Evolutionary conservation across 2,329 filamentous ascomycete species (phyloP).

Genomic region (Periglandula ipomoeae): DNA sequence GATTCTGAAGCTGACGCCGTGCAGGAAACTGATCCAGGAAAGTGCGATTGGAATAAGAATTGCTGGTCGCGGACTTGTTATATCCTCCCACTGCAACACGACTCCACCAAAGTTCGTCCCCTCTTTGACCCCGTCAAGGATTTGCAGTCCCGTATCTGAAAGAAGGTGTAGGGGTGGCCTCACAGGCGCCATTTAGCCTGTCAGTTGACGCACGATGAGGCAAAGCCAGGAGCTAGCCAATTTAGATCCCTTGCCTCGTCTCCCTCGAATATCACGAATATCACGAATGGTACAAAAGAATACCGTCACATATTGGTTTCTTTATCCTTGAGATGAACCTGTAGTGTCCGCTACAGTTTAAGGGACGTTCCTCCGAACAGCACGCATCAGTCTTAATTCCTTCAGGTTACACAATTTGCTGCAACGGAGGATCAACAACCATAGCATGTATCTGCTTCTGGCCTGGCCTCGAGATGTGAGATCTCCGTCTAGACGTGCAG

Average conservation of each 20-base stretch:
- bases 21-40: background rate
- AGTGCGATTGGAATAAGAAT: background rate
- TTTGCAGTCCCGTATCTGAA: slow-evolving; percentile 1
- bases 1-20: background rate
- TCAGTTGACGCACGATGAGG: slow-evolving; percentile 5
- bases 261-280: too few relatives aligned
- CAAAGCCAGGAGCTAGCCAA: slow-evolving; percentile 2
- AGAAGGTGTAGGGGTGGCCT: background rate
- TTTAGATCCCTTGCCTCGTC: too few relatives aligned
- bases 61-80: background rate
- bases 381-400: too few relatives aligned
- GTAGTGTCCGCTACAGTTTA: too few relatives aligned
- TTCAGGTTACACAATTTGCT: too few relatives aligned
- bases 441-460: too few relatives aligned
- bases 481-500: too few relatives aligned
- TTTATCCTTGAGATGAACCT: too few relatives aligned
- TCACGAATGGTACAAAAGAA: too few relatives aligned
- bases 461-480: too few relatives aligned
- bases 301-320: too few relatives aligned
- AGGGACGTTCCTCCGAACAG: too few relatives aligned
- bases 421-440: background rate
- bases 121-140: background rate
- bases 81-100: background rate
- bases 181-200: slow-evolving; percentile 1
- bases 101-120: background rate